phyloP scores from a whole-genome alignment of 83 land plant genomes.

The Isoetes engelmannii region DNA sequence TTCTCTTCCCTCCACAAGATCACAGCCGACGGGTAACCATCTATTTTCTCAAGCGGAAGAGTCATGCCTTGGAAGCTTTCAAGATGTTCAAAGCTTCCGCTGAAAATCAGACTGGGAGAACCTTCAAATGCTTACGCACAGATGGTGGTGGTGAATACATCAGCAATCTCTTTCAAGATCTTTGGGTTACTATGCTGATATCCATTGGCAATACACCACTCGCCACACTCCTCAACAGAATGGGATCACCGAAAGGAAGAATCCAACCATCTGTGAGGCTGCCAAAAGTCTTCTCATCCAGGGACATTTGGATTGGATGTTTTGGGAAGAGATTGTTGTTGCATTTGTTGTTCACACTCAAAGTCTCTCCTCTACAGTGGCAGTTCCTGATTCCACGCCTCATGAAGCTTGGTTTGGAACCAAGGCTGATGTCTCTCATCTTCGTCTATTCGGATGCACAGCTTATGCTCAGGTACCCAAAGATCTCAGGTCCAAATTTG shows the following conservation, averaged over 20 bases:
- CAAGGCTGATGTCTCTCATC: too few relatives aligned
- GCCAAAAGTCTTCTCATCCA: too few relatives aligned
- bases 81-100: background rate
- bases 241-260: background rate
- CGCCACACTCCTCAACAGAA: background rate
- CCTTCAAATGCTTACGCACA: background rate
- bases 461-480: too few relatives aligned
- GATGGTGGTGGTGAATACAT: slow-evolving; percentile 1
- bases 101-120: background rate
- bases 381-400: too few relatives aligned
- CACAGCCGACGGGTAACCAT: background rate
- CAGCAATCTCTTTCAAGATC: background rate
- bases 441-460: too few relatives aligned
- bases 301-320: too few relatives aligned
- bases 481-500: too few relatives aligned
- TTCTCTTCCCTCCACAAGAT: background rate
- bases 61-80: background rate
- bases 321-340: too few relatives aligned
- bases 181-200: background rate
- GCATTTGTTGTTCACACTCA: too few relatives aligned
- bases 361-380: too few relatives aligned
- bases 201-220: background rate
- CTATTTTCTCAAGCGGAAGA: background rate
- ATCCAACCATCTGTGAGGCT: background rate
- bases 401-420: too few relatives aligned